Conservation (phyloP, 2,329 filamentous ascomycete genomes). For the Colletotrichum eleusines region DNA sequence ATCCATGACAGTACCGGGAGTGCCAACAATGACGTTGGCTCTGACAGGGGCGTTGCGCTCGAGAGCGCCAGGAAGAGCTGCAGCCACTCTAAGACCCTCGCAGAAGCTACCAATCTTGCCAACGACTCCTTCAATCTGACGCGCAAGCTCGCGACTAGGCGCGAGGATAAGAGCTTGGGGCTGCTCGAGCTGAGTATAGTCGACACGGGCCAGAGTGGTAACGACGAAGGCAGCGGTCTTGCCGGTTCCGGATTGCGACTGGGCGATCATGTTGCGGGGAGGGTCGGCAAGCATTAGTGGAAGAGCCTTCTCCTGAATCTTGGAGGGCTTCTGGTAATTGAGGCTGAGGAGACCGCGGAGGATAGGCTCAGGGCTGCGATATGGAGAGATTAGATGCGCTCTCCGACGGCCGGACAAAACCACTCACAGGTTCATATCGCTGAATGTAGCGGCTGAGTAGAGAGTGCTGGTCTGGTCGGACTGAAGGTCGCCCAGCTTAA, state of each 20-base stretch:
- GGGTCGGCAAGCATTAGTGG: constrained; percentile 89
- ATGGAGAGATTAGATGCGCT: constrained; percentile 10
- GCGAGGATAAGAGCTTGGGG: constrained; percentile 92
- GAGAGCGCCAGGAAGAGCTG: constrained; percentile 84
- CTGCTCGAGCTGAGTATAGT: constrained; percentile 73
- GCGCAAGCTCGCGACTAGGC: constrained; percentile 92
- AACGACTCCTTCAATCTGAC: constrained; percentile 91
- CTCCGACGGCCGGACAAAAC: neutral
- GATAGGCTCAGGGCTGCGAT: constrained; percentile 63
- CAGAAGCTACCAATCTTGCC: constrained; percentile 87
- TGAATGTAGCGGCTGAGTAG: constrained; percentile 85
- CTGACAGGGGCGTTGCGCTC: constrained; percentile 76
- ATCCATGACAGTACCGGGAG: constrained; percentile 92
- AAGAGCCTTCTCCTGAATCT: constrained; percentile 95
- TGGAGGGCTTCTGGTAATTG: constrained; percentile 94
- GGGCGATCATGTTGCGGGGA: constrained; percentile 94
- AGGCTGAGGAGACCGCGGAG: constrained; percentile 82
- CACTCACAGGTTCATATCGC: constrained; percentile 86
- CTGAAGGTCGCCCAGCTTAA: constrained; percentile 92
- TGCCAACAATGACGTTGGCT: constrained; percentile 88
- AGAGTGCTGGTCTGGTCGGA: constrained; percentile 88
- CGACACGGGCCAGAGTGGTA: constrained; percentile 88
- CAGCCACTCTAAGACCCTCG: constrained; percentile 78
- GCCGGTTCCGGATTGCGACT: constrained; percentile 98
- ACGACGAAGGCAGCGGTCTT: constrained; percentile 98